phyloP scores from a whole-genome alignment of 805 yeast genomes.

The Yarrowia phangngaensis region DNA sequence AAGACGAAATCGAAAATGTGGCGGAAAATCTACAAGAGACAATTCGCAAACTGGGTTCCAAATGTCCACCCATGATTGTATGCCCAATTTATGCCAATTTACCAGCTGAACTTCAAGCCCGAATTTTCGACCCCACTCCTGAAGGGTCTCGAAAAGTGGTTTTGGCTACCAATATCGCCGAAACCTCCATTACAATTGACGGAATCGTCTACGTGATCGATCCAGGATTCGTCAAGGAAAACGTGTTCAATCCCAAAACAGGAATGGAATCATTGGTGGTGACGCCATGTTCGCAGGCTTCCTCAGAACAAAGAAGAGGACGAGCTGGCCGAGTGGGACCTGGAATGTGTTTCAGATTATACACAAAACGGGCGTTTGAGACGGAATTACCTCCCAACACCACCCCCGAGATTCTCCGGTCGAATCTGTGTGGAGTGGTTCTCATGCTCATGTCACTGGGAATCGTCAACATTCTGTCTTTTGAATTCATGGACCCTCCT shows the following conservation, averaged over 20 bases:
- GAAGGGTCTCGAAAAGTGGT: slow-evolving; percentile 79
- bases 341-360: slow-evolving; percentile 89
- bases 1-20: slow-evolving; percentile 84
- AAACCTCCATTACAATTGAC: slow-evolving; percentile 93
- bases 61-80: slow-evolving; percentile 62
- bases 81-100: slow-evolving; percentile 88
- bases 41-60: slow-evolving; percentile 55
- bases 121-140: slow-evolving; percentile 87
- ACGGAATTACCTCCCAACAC: slow-evolving; percentile 77
- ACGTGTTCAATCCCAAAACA: slow-evolving; percentile 77
- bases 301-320: slow-evolving; percentile 93
- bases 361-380: slow-evolving; percentile 74
- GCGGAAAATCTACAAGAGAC: slow-evolving; percentile 71
- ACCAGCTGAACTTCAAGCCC: slow-evolving; percentile 85
- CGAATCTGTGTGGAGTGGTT: slow-evolving; percentile 78
- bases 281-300: slow-evolving; percentile 88
- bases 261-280: slow-evolving; percentile 89
- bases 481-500: slow-evolving; percentile 93
- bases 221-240: slow-evolving; percentile 90
- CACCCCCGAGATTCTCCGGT: slow-evolving; percentile 87
- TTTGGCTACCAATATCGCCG: slow-evolving; percentile 94
- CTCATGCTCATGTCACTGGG: slow-evolving; percentile 90
- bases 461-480: slow-evolving; percentile 68
- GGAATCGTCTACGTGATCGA: slow-evolving; percentile 89
- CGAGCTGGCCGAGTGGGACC: slow-evolving; percentile 98